Evolutionary conservation across 257 asterid species (phyloP).

Genomic region (Solanum corneliomulleri): DNA sequence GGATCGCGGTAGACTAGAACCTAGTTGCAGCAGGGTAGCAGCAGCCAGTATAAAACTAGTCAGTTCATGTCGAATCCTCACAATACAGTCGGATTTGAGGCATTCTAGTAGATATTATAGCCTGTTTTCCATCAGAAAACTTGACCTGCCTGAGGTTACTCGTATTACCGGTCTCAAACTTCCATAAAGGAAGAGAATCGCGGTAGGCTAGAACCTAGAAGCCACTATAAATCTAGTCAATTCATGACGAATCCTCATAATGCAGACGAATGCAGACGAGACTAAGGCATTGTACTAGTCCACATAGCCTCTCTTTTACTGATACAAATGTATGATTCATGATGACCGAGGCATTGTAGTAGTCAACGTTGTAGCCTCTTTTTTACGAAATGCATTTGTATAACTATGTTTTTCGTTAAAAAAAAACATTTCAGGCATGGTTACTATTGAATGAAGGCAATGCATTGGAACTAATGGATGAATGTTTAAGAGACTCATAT

Average conservation of each 20-base stretch:
- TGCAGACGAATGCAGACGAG: neutral
- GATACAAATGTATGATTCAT: neutral
- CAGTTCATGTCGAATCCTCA: neutral
- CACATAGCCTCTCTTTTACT: neutral
- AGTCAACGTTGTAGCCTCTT: neutral
- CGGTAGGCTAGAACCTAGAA: neutral
- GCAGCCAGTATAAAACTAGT: no score
- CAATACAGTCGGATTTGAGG: neutral
- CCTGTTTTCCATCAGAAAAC: neutral
- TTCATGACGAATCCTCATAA: neutral
- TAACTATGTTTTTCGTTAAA: neutral
- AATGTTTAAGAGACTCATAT: neutral
- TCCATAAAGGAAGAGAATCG: neutral
- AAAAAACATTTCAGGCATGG: conserved; percentile 9
- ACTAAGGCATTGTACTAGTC: no score
- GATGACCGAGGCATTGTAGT: neutral
- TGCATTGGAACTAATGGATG: conserved; percentile 5
- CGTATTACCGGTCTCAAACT: neutral
- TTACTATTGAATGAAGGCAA: conserved; percentile 7
- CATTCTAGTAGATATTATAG: neutral
- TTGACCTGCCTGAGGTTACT: neutral
- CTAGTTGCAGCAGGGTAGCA: no score
- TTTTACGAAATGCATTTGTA: neutral
- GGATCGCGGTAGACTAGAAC: neutral
- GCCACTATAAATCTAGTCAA: no score